A percentile compares a stretch with the other conserved stretches of the same genome.
Evolutionary conservation across 768 basidiomycete species (phyloP).

Genomic region (Phlegmacium glaucopus): DNA sequence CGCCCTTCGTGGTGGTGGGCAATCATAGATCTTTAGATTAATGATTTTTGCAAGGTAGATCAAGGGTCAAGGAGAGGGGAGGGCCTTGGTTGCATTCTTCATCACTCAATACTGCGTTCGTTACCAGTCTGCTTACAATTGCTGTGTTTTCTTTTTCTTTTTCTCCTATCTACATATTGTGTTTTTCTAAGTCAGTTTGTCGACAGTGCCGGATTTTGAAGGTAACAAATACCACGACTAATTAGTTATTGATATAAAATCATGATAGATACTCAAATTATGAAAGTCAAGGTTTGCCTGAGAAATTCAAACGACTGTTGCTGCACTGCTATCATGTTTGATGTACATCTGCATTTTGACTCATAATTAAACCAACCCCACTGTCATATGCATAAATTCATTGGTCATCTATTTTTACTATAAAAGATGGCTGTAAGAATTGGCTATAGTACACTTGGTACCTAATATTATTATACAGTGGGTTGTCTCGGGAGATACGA

Average conservation of each 20-base stretch:
- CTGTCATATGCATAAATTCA: neutral
- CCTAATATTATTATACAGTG: conserved; percentile 31
- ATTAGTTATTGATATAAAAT: too few relatives aligned
- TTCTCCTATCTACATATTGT: too few relatives aligned
- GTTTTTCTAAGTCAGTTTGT: too few relatives aligned
- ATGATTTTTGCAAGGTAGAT: conserved; percentile 1
- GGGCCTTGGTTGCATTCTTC: conserved; percentile 7
- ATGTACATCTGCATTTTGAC: too few relatives aligned
- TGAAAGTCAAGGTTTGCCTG: too few relatives aligned
- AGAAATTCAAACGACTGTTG: too few relatives aligned
- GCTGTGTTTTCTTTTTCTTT: conserved; percentile 2
- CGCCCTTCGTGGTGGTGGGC: conserved; percentile 92
- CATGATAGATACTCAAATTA: too few relatives aligned
- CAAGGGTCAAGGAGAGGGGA: neutral
- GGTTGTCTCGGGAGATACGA: conserved; percentile 32
- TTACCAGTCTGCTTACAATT: too few relatives aligned
- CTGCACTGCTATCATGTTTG: too few relatives aligned
- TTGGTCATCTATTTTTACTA: neutral
- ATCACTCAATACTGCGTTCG: neutral
- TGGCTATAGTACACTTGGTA: conserved; percentile 32
- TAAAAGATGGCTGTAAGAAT: conserved; percentile 8
- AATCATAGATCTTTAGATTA: conserved; percentile 22
- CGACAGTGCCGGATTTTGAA: too few relatives aligned
- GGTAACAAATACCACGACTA: too few relatives aligned
- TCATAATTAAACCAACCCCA: too few relatives aligned